Evolutionary conservation across 2,329 filamentous ascomycete genomes (phyloP).

Genomic region (Ambrosiella xylebori): DNA sequence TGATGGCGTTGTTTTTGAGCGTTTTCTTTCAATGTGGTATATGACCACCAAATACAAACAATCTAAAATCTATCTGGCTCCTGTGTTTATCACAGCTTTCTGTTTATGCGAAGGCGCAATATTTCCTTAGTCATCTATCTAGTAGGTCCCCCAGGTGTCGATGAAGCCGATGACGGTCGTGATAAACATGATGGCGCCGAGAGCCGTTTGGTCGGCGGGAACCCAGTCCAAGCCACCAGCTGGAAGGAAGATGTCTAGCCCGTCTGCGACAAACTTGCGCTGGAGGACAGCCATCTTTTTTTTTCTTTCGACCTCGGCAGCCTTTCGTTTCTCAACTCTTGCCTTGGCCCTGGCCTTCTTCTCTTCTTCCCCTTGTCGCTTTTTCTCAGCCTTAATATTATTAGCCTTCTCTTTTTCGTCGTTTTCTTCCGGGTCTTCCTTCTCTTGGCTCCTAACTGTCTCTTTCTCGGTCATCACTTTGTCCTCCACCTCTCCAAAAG

Average conservation of each 20-base stretch:
- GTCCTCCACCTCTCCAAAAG: slow-evolving; percentile 7
- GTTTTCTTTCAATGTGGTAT: no score
- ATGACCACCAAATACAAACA: no score
- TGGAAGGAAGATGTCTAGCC: slow-evolving; percentile 46
- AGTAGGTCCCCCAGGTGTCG: slow-evolving; percentile 42
- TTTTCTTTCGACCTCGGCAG: not conserved
- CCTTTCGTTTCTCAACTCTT: not conserved
- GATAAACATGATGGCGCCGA: slow-evolving; percentile 41
- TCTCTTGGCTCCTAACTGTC: slow-evolving; percentile 19
- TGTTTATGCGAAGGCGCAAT: not conserved
- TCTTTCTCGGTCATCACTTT: slow-evolving; percentile 14
- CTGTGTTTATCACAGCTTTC: not conserved
- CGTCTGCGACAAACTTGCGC: slow-evolving; percentile 36
- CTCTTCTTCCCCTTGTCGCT: not conserved
- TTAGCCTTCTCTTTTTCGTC: not conserved
- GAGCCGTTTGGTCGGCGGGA: slow-evolving; percentile 28
- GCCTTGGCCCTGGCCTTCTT: not conserved
- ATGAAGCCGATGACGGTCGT: slow-evolving; percentile 43
- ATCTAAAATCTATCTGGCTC: not conserved
- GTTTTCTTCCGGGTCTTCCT: slow-evolving; percentile 14
- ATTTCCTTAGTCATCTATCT: not conserved
- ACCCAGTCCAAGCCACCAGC: slow-evolving; percentile 44
- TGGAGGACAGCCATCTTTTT: slow-evolving; percentile 18
- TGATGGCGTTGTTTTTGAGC: no score
- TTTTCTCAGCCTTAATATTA: not conserved